Evolutionary conservation across 805 yeast genomes (phyloP), one percentile per base, ranked within the genome.

Genomic region (Cyberlindnera japonica): DNA sequence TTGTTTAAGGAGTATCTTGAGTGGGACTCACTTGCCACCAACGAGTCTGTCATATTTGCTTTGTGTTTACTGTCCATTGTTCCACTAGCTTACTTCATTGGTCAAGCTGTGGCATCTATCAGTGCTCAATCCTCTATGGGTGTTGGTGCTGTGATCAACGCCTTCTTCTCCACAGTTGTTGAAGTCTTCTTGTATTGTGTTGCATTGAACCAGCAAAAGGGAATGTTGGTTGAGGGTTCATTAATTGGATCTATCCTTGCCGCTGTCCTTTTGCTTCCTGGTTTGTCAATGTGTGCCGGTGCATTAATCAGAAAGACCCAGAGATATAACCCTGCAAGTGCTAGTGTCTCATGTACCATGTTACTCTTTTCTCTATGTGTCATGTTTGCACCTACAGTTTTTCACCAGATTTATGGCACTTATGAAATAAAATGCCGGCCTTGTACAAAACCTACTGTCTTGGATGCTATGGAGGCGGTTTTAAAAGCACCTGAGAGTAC

Each of bases 51-150:
- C 17, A 74, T 88, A 32, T 93, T 93, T 55, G 68, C 77, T 33
- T 64, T 88, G 14, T 84, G 96, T 59, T 65, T 93, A 43, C 70
- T 84, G 35, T 85, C 96, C 2, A 87, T 93, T 43, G 76, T 93
- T 26, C 99, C 99, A 6, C 69, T 93, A 50, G 98, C 99, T 0
- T 91, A 93, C 59, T 93, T 89, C 64, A 90, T 93, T 53, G 99
- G 99, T 4, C 98, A 91, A 63, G 98, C 98, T 6, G 99, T 93
- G n/a, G 99, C 99, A 0, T 90, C 98, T 3, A 93, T 93, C 44
- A 85, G 96, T 6, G 98, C 99, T 0, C 99, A 93, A 65, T 87
- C 97, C 1, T 90, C 97, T 0, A 93, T 93, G 99, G 97, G 98
- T 21, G 80, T 93, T 44, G 98, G 98, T 68, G 99, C 99, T 1